Evolutionary conservation across 768 basidiomycete species (phyloP), one percentile per base, ranked within the genome.

Genomic region (Lentinula aciculospora): DNA sequence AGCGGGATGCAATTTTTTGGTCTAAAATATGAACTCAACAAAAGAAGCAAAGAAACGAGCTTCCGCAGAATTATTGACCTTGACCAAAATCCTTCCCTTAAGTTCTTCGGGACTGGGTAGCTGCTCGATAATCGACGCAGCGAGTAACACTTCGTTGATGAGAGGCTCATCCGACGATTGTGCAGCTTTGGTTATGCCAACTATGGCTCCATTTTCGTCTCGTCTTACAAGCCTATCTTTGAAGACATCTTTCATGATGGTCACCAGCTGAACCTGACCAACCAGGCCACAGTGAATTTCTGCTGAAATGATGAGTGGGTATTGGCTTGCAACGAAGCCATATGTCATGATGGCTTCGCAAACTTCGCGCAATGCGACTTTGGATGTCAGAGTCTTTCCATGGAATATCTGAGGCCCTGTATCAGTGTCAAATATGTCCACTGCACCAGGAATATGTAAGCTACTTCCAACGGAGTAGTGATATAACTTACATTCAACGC

Each of bases 391-490:
- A 0, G 94, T 95, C 57, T 87, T 88, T 23, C 94, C 92, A 65
- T 98, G 95, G 64, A 86, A 94, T 4, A 98, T 82, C 67, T 90
- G 75, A 0, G 96, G 96, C 60, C 89, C 93, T 2, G 64, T 69
- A 31, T 93, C 89, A 10, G 95, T 94, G 61, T 97, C 92, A 67
- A 86, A 97, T 42, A 95, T 85, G 64, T 98, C 96, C 65, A 98
- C 94, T 98, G 37, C 7, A 5, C 19, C 49, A 53, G 19, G 9
- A 27, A 27, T 15, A 45, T 29, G 29, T 13, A 60, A 6, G 15
- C 58, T 17, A 44, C 31, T 0, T 17, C 28, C 53, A 25, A 12
- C 21, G 53, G 46, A 36, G 27, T 4, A 25, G 29, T 4, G 42
- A 42, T 45, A 32, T 45, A 29, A 80, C 89, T 62, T 64, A 94